Evolutionary conservation across 768 basidiomycete genomes (phyloP).

Genomic region (Leccinum uliginosum): DNA sequence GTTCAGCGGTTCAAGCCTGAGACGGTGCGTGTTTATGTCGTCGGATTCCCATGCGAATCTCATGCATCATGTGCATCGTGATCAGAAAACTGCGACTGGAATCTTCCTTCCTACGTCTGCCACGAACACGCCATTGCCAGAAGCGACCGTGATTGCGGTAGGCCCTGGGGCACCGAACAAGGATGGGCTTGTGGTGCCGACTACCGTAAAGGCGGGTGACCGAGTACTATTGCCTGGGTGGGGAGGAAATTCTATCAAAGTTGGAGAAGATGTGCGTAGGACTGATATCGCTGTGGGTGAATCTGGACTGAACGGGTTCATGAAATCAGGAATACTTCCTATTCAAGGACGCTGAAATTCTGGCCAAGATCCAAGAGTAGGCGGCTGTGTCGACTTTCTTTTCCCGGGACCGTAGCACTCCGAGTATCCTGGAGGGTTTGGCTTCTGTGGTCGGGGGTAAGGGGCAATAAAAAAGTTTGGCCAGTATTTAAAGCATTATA

Average conservation of each 20-base stretch:
- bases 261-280: slow-evolving; percentile 85
- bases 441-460: not conserved
- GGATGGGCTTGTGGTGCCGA: slow-evolving; percentile 71
- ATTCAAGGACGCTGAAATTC: slow-evolving; percentile 92
- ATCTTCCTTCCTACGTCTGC: slow-evolving; percentile 94
- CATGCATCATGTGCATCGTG: not conserved
- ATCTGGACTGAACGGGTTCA: slow-evolving; percentile 6
- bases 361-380: slow-evolving; percentile 94
- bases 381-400: slow-evolving; percentile 1
- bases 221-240: slow-evolving; percentile 91
- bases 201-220: slow-evolving; percentile 83
- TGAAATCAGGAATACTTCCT: slow-evolving; percentile 79
- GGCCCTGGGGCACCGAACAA: slow-evolving; percentile 94
- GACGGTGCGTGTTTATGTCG: slow-evolving; percentile 55
- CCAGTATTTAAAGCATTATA: slow-evolving; percentile 10
- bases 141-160: slow-evolving; percentile 93
- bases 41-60: not conserved
- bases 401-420: not conserved
- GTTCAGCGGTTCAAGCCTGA: slow-evolving; percentile 98
- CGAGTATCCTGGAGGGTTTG: slow-evolving; percentile 1
- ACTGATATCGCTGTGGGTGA: not conserved
- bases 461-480: slow-evolving; percentile 1
- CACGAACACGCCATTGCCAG: slow-evolving; percentile 82
- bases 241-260: slow-evolving; percentile 94
- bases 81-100: slow-evolving; percentile 94